These are phyloP conservation scores for Hyaloscypha bicolor DNA, from an alignment of 495 filamentous ascomycete genomes.

Conservation along the genomic window DNA sequence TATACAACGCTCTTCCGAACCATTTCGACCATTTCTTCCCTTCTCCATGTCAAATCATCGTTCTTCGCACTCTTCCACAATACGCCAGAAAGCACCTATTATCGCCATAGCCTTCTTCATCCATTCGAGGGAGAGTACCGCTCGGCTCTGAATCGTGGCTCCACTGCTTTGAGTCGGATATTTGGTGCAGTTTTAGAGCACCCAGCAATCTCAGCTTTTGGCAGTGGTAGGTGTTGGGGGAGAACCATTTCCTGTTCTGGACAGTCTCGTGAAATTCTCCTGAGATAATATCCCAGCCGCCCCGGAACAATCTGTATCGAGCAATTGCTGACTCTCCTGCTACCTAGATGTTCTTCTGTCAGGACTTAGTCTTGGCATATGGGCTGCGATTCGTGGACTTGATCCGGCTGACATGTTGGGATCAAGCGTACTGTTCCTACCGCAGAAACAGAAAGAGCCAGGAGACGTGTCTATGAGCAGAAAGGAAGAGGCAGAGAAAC, in stretches of 20 bases:
- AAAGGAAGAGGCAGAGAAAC: constrained; percentile 26
- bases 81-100: constrained; percentile 44
- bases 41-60: constrained; percentile 44
- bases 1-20: constrained; percentile 45
- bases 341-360: constrained; percentile 47
- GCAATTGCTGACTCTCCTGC: too few species aligned
- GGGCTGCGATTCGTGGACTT: constrained; percentile 52
- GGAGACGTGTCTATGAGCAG: constrained; percentile 15
- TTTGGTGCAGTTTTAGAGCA: constrained; percentile 45
- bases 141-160: constrained; percentile 42
- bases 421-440: constrained; percentile 11
- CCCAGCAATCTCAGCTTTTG: constrained; percentile 49
- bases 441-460: constrained; percentile 13
- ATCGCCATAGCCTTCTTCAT: constrained; percentile 46
- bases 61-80: constrained; percentile 41
- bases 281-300: too few species aligned
- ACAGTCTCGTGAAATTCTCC: too few species aligned
- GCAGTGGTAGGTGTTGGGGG: constrained; percentile 34
- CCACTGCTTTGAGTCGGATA: constrained; percentile 42
- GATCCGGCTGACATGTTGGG: constrained; percentile 44
- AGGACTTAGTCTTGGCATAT: constrained; percentile 51
- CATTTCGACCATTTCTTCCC: constrained; percentile 39
- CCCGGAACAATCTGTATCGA: too few species aligned
- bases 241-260: too few species aligned
- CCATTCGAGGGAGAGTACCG: constrained; percentile 45